phyloP scores from a whole-genome alignment of 352 stramenopile genomes.

The Pythium brachiatum region DNA sequence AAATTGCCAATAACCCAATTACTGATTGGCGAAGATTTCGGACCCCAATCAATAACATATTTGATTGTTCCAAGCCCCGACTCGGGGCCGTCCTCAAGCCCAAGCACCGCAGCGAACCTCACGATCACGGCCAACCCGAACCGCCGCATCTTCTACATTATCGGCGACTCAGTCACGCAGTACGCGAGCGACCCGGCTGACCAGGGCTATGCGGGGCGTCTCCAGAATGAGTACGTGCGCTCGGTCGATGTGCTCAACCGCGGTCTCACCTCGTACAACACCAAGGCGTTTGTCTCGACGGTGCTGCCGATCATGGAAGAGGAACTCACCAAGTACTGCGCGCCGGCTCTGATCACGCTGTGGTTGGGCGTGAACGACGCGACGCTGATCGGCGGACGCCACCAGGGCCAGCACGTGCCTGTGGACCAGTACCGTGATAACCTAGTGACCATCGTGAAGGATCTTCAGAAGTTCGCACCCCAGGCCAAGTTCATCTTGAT shows the following conservation, averaged over 20 bases:
- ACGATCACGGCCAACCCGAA: background rate
- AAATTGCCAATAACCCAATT: too few species aligned
- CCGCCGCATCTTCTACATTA: constrained; percentile 28
- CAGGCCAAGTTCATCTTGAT: constrained; percentile 39
- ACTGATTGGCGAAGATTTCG: too few species aligned
- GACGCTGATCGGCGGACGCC: constrained; percentile 30
- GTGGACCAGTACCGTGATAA: constrained; percentile 44
- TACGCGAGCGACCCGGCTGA: constrained; percentile 31
- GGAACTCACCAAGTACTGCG: constrained; percentile 30
- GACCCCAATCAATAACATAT: too few species aligned
- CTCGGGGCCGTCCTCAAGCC: too few species aligned
- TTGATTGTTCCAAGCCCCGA: too few species aligned
- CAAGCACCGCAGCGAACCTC: too few species aligned
- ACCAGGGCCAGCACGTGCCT: constrained; percentile 41
- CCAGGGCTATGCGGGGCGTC: constrained; percentile 32
- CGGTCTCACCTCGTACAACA: background rate
- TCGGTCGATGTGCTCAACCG: constrained; percentile 27
- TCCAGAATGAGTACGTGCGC: constrained; percentile 50
- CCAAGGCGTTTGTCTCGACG: constrained; percentile 30
- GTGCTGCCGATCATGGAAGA: constrained; percentile 35
- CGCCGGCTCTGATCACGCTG: constrained; percentile 42
- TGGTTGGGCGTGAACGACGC: constrained; percentile 69
- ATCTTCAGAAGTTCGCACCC: constrained; percentile 29
- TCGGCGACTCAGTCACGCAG: constrained; percentile 53
- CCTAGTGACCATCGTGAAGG: constrained; percentile 15